Evolutionary conservation across 352 stramenopile genomes (phyloP).

Genomic region (Globisporangium perplexum): DNA sequence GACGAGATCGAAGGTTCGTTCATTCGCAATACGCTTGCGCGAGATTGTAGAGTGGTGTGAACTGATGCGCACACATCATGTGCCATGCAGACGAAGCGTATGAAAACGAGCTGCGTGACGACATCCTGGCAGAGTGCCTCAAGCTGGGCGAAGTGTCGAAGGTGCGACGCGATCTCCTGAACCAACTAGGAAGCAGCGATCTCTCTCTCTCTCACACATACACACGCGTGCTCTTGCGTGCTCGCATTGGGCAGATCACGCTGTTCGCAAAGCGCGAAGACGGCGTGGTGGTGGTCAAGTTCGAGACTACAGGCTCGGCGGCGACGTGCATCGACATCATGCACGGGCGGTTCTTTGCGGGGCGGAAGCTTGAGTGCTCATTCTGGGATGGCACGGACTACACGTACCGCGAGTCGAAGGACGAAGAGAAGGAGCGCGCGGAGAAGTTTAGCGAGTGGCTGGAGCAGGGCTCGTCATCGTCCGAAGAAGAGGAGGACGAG

Average conservation of each 20-base stretch:
- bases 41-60: too few relatives aligned
- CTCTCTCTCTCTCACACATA: background rate
- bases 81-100: constrained; percentile 49
- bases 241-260: constrained; percentile 77
- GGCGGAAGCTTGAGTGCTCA: constrained; percentile 78
- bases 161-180: constrained; percentile 18
- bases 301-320: constrained; percentile 77
- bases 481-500: constrained; percentile 36
- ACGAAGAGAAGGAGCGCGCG: constrained; percentile 78
- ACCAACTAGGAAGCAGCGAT: background rate
- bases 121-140: constrained; percentile 80
- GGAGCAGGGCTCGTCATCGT: constrained; percentile 70
- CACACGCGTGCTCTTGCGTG: too few relatives aligned
- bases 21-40: background rate
- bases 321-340: constrained; percentile 86
- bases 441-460: constrained; percentile 95
- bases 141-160: constrained; percentile 84
- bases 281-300: constrained; percentile 95
- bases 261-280: constrained; percentile 91
- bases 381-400: constrained; percentile 97
- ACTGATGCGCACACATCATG: background rate
- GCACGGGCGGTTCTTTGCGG: constrained; percentile 87
- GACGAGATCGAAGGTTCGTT: constrained; percentile 73
- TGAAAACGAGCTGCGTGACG: constrained; percentile 64
- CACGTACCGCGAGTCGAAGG: constrained; percentile 73